A percentile compares a stretch with the other conserved stretches of the same genome.
phyloP scores from a whole-genome alignment of 345 rosid species.

The Euphorbia pulcherrima region DNA sequence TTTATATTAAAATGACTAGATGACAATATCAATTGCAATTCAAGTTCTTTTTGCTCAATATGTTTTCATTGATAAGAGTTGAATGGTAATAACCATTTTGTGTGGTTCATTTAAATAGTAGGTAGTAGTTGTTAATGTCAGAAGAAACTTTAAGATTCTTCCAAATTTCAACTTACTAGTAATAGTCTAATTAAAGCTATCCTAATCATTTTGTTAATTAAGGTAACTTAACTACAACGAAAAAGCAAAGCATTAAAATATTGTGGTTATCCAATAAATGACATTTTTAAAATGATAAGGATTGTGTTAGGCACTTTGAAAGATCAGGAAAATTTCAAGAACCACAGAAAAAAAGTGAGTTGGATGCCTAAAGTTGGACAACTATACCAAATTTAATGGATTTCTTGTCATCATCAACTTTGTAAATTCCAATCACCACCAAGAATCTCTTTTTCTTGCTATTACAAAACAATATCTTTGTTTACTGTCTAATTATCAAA shows the following conservation, averaged over 20 bases:
- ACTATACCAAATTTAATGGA: no score
- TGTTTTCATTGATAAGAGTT: background rate
- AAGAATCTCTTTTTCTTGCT: no score
- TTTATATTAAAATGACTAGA: background rate
- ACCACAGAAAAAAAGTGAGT: no score
- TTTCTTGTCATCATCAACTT: no score
- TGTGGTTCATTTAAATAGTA: background rate
- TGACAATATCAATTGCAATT: constrained; percentile 3
- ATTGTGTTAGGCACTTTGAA: no score
- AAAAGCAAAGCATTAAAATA: constrained; percentile 12
- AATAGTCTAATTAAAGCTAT: background rate
- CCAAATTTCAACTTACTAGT: constrained; percentile 3
- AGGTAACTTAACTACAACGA: background rate
- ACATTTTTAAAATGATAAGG: background rate
- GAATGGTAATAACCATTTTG: background rate
- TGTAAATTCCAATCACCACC: no score
- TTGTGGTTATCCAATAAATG: background rate
- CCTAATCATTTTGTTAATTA: constrained; percentile 11
- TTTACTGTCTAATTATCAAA: no score
- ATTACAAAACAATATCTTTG: no score
- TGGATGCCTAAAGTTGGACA: no score
- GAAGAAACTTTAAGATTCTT: constrained; percentile 1
- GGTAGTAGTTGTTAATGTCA: constrained; percentile 4
- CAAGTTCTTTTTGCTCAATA: background rate
- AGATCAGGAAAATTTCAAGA: no score